Conservation (phyloP, 352 stramenopile species). For the Globisporangium nodosum region DNA sequence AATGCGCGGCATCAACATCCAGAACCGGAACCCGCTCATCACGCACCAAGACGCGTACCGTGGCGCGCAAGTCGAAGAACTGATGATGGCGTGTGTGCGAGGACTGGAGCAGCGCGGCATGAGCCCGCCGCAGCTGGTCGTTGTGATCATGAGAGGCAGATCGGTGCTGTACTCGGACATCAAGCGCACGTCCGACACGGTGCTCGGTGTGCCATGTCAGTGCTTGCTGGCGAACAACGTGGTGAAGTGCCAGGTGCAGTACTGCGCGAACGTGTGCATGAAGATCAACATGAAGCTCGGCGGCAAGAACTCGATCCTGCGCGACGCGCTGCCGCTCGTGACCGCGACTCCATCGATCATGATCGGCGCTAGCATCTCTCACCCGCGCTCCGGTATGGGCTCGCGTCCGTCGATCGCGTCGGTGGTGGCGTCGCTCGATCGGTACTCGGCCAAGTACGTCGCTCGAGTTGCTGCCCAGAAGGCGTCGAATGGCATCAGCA, state of each 20-base stretch:
- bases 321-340: conserved; percentile 35
- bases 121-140: conserved; percentile 39
- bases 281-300: conserved; percentile 80
- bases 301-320: conserved; percentile 55
- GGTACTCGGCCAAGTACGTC: conserved; percentile 50
- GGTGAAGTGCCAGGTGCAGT: conserved; percentile 36
- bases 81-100: conserved; percentile 51
- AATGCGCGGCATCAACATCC: conserved; percentile 32
- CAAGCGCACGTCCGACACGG: conserved; percentile 64
- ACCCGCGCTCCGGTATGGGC: conserved; percentile 49
- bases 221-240: conserved; percentile 58
- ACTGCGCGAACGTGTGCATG: conserved; percentile 58
- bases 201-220: conserved; percentile 62
- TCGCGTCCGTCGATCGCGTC: conserved; percentile 65
- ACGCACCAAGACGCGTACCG: conserved; percentile 32
- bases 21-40: conserved; percentile 31
- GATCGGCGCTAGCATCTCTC: conserved; percentile 72
- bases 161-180: conserved; percentile 52
- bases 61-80: conserved; percentile 38
- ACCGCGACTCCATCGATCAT: conserved; percentile 54
- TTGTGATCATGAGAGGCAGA: conserved; percentile 50
- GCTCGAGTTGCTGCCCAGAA: conserved; percentile 56
- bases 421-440: conserved; percentile 75
- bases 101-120: conserved; percentile 29
- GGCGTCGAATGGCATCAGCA: conserved; percentile 40